Conservation (phyloP, 768 basidiomycete species). For the Boletus rufocinnamomeus region DNA sequence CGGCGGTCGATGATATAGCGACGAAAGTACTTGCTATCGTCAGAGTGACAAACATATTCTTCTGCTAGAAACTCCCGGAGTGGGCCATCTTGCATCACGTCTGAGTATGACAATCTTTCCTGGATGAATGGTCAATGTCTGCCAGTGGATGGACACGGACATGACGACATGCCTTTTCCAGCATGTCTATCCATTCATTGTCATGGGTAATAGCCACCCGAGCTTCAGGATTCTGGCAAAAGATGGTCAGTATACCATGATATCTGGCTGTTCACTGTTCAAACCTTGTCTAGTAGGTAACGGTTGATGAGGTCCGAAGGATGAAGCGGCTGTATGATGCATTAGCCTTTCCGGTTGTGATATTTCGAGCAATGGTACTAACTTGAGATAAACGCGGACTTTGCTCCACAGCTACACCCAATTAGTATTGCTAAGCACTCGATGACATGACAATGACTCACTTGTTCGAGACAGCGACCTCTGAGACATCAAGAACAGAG, state of each 20-base stretch:
- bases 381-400: slow-evolving; percentile 4
- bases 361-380: neutral
- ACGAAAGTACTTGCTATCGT: neutral
- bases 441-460: too few species aligned
- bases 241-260: neutral
- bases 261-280: neutral
- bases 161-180: neutral
- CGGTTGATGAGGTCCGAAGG: slow-evolving; percentile 11
- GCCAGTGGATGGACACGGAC: neutral
- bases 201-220: slow-evolving; percentile 14
- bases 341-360: neutral
- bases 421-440: too few species aligned
- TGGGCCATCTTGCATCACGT: neutral
- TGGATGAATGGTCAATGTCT: neutral
- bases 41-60: neutral
- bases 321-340: slow-evolving; percentile 2
- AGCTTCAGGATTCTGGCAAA: neutral
- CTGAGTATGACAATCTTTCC: neutral
- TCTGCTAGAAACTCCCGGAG: neutral
- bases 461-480: too few species aligned
- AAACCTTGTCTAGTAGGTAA: too few species aligned
- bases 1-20: neutral
- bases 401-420: neutral
- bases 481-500: too few species aligned
- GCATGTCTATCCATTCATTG: slow-evolving; percentile 11